Base-by-base conservation (phyloP, 2,329 filamentous ascomycete genomes). In the Sporothrix inflata region DNA sequence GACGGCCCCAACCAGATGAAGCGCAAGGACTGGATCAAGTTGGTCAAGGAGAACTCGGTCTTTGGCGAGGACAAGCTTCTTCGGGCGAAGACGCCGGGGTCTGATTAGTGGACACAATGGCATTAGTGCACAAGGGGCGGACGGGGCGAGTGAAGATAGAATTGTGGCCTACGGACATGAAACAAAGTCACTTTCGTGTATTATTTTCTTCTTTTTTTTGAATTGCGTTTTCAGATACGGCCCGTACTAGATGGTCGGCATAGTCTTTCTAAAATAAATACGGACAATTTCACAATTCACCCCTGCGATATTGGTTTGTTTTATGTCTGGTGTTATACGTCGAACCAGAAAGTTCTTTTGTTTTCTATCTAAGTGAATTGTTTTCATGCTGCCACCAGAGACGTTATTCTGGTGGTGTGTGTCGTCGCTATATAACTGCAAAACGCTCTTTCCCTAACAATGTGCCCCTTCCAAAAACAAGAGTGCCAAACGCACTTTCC, bases 21-120 rank as follows among this genome's bases (percentile, higher is more conserved):
- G 4, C 85, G 85, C 75, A 80, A 81, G 45, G 85, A 88, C 34
- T 91, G 89, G 85, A 86, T 91, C 73, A 82, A 83, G 71, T 78
- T 91, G 72, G 88, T 91, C 14, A 88, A 86, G 78, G 83, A 84
- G 47, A 82, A 87, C 49, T 85, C 86, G 1, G 81, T 83, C 16
- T 89, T 86, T 78, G 85, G 84, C 0, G 87, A 83, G 0, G 87
- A 90, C 72, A 91, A 89, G 80, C 80, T 88, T 19, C 76, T 87
- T 69, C 80, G 78, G 19, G 75, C 78, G 7, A 81, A 78, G 73
- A 19, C 34, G 34, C 57, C 19, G 2, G 57, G 30, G 4, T 27
- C 34, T n/a, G 45, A 72, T n/a, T 65, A 69, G 21, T 4, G 47
- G 14, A 4, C 19, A 21, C 5, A 8, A 8, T 21, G 40, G n/a